Conservation (phyloP, 768 basidiomycete species). For the Panellus pusillus region DNA sequence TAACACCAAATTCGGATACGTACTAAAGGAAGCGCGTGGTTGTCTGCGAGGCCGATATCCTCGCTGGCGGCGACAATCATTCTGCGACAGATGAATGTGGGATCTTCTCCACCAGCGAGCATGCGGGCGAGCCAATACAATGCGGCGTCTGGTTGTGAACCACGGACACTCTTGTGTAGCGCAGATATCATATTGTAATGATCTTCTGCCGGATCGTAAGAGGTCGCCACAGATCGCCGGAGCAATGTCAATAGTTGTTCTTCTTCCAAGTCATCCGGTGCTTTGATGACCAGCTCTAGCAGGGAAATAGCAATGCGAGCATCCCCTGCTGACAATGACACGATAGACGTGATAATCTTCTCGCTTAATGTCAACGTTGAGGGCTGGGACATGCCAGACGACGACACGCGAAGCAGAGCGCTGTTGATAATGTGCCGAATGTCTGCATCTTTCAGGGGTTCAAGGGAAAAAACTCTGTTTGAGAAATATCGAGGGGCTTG, state of each 20-base stretch:
- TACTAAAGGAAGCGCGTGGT: constrained; percentile 72
- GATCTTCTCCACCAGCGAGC: constrained; percentile 80
- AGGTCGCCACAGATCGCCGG: constrained; percentile 59
- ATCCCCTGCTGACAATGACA: constrained; percentile 63
- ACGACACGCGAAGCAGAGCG: constrained; percentile 39
- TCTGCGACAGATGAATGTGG: constrained; percentile 70
- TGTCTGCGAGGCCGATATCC: constrained; percentile 81
- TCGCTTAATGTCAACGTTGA: constrained; percentile 43
- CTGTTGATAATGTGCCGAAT: constrained; percentile 57
- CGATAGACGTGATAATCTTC: constrained; percentile 48
- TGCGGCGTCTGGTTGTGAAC: constrained; percentile 73
- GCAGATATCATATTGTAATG: constrained; percentile 84
- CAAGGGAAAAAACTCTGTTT: constrained; percentile 69
- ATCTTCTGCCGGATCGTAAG: constrained; percentile 74
- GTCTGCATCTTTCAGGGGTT: constrained; percentile 64
- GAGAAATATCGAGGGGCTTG: constrained; percentile 14
- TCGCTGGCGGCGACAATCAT: constrained; percentile 83
- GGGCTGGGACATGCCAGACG: constrained; percentile 13
- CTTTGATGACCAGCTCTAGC: constrained; percentile 64
- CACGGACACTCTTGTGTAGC: constrained; percentile 81
- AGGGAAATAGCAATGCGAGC: constrained; percentile 78
- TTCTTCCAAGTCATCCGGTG: constrained; percentile 42
- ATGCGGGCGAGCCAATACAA: constrained; percentile 89
- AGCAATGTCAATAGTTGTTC: constrained; percentile 54
- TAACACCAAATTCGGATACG: constrained; percentile 22